A percentile compares a stretch with the other conserved stretches of the same genome.
phyloP scores from a whole-genome alignment of 768 basidiomycete genomes.

The Tylopilus subfusipes region DNA sequence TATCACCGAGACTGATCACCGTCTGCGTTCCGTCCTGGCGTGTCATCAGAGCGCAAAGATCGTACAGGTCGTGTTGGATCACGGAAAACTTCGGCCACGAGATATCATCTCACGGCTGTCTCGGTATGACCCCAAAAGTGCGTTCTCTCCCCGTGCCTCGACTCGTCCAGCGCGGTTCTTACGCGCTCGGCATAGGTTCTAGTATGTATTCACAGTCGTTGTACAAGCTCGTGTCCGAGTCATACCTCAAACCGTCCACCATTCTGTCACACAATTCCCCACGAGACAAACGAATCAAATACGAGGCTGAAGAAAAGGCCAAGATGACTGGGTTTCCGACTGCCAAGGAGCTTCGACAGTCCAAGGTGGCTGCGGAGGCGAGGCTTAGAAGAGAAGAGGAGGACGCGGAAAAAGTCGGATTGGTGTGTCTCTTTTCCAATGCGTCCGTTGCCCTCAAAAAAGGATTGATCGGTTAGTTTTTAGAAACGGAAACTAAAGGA shows the following conservation, averaged over 20 bases:
- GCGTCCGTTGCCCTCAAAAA: neutral
- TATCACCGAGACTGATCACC: neutral
- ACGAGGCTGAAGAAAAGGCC: constrained; percentile 73
- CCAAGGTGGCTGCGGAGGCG: constrained; percentile 61
- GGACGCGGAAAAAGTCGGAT: constrained; percentile 66
- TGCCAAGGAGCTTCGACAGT: constrained; percentile 71
- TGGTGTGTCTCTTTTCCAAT: constrained; percentile 46
- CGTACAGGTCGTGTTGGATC: constrained; percentile 70
- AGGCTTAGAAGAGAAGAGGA: constrained; percentile 68
- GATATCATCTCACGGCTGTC: constrained; percentile 60
- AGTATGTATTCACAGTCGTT: constrained; percentile 56
- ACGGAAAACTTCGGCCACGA: constrained; percentile 79
- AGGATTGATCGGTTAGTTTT: constrained; percentile 23
- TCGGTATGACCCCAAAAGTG: constrained; percentile 57
- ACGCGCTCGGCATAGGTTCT: constrained; percentile 23
- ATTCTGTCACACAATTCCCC: constrained; percentile 75
- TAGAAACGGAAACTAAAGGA: constrained; percentile 67
- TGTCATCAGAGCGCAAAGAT: constrained; percentile 64
- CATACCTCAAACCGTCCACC: constrained; percentile 81
- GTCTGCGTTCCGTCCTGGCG: too few relatives aligned
- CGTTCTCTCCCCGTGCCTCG: constrained; percentile 16
- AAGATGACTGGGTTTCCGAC: constrained; percentile 76
- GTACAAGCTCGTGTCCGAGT: constrained; percentile 63
- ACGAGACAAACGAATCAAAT: constrained; percentile 73
- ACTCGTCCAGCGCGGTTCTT: neutral